Evolutionary conservation across 306 rosid species (phyloP), one percentile per base, ranked within the genome.

Genomic region (Vigna unguiculata): DNA sequence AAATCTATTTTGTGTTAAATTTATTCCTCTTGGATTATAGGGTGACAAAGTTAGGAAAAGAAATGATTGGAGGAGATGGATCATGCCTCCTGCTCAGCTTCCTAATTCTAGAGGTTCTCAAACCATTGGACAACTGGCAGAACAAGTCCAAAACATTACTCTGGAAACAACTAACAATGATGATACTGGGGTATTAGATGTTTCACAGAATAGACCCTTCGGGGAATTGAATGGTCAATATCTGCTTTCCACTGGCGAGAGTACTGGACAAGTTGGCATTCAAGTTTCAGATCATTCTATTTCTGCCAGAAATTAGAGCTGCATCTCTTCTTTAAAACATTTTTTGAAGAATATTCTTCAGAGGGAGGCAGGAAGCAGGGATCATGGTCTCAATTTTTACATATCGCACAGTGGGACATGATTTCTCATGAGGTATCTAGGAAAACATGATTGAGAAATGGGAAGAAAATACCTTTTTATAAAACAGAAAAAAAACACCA

Each of bases 31-130:
- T 59, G n/a, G 43, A 22, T 66, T 67, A 17, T 81, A 96, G 99
- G 99, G 91, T 74, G 97, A 88, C 80, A 92, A 86, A 78, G 55
- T 96, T 65, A 90, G 99, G 83, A 86, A 88, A 84, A 86, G 88
- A 25, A 62, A 75, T 75, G 93, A 88, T 71, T 95, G 96, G 92
- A n/a, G 2, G 64, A 92, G 63, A 79, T 96, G 99, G 98, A 32
- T 88, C 62, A 69, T 88, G 83, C 80, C 92, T 24, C 24, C 72
- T 45, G 76, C 55, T 76, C 87, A 82, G 69, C 17, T 52, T 75
- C 71, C 85, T 48, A 69, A 81, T 12, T 75, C 49, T 43, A 14
- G 78, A 12, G 71, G 83, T 21, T 78, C 84, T 21, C 88, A 76
- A 69, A 72, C 77, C 52, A 71, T 51, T 66, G 91, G 83, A 60